phyloP scores from a whole-genome alignment of 1,284 basidiomycete genomes.

The Exobasidium cylindrosporum region DNA sequence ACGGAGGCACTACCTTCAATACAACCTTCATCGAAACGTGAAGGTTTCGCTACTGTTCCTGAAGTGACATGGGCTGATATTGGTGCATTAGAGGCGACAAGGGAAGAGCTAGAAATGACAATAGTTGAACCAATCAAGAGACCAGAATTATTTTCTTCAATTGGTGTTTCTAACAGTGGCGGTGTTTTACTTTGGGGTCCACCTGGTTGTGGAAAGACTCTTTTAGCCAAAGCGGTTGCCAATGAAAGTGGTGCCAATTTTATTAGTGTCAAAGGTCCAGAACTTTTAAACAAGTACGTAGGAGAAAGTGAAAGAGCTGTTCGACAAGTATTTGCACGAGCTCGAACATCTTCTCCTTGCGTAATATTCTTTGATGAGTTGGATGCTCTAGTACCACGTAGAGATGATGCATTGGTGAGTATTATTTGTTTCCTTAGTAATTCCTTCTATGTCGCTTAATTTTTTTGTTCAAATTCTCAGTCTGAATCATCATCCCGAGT shows the following conservation, averaged over 20 bases:
- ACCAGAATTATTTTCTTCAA: slow-evolving; percentile 80
- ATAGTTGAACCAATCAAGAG: slow-evolving; percentile 90
- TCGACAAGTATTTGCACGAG: slow-evolving; percentile 84
- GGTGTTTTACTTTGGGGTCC: slow-evolving; percentile 98
- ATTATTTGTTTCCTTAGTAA: slow-evolving; percentile 1
- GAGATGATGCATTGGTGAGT: slow-evolving; percentile 73
- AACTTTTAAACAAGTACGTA: slow-evolving; percentile 96
- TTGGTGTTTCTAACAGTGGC: slow-evolving; percentile 71
- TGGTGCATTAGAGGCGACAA: slow-evolving; percentile 79
- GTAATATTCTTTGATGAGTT: slow-evolving; percentile 95
- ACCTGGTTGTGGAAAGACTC: slow-evolving; percentile 93
- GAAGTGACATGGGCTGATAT: slow-evolving; percentile 93
- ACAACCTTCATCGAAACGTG: slow-evolving; percentile 92
- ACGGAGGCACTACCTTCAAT: slow-evolving; percentile 73
- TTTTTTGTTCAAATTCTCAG: slow-evolving; percentile 54
- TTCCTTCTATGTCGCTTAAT: background rate
- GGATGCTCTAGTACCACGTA: slow-evolving; percentile 87
- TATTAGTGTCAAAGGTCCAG: slow-evolving; percentile 95
- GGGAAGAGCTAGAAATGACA: slow-evolving; percentile 93
- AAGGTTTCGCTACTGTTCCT: slow-evolving; percentile 94
- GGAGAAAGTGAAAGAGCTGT: slow-evolving; percentile 95
- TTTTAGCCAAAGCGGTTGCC: slow-evolving; percentile 93
- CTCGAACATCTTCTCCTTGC: slow-evolving; percentile 80
- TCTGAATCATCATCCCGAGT: slow-evolving; percentile 95
- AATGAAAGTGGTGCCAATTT: slow-evolving; percentile 93